Percentiles rank a stretch among this genome's conserved stretches.
Evolutionary conservation across 2,329 filamentous ascomycete species (phyloP).

Genomic region (Trichothecium sympodiale): DNA sequence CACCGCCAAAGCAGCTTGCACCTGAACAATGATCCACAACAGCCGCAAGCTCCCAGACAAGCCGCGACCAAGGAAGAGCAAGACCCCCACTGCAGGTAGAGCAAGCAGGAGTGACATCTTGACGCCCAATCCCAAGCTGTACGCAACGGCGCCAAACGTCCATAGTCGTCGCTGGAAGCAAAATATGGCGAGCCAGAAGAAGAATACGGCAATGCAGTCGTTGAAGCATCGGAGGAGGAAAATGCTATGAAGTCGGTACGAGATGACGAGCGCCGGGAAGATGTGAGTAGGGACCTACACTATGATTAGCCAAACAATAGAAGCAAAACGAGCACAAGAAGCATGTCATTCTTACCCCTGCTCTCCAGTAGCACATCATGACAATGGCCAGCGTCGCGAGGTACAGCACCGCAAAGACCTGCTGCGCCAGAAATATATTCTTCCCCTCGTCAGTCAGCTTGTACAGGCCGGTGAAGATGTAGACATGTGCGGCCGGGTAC

Average conservation of each 20-base stretch:
- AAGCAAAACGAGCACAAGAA: neutral
- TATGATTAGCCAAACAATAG: slow-evolving; percentile 3
- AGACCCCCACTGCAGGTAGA: slow-evolving; percentile 66
- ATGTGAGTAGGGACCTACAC: slow-evolving; percentile 71
- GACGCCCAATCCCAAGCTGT: slow-evolving; percentile 71
- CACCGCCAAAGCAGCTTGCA: slow-evolving; percentile 57
- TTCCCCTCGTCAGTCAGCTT: slow-evolving; percentile 63
- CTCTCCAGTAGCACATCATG: slow-evolving; percentile 69
- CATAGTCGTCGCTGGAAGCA: slow-evolving; percentile 65
- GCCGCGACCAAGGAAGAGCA: slow-evolving; percentile 66
- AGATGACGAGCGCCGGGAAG: slow-evolving; percentile 74
- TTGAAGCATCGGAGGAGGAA: slow-evolving; percentile 93
- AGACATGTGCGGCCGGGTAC: slow-evolving; percentile 89
- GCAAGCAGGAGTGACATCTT: slow-evolving; percentile 89
- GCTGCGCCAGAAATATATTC: slow-evolving; percentile 72
- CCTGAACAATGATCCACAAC: slow-evolving; percentile 59
- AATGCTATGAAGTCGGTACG: slow-evolving; percentile 87
- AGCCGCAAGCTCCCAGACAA: slow-evolving; percentile 54
- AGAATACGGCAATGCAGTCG: slow-evolving; percentile 78
- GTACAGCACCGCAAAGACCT: slow-evolving; percentile 73
- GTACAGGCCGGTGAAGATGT: slow-evolving; percentile 76
- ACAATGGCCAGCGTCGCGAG: slow-evolving; percentile 64
- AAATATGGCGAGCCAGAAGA: slow-evolving; percentile 73
- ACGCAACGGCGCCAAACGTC: slow-evolving; percentile 61
- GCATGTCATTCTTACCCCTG: slow-evolving; percentile 40